These are phyloP conservation scores for Emmonsiellopsis sp. DNA, from an alignment of 2,329 filamentous ascomycete species.

Conservation along the genomic window DNA sequence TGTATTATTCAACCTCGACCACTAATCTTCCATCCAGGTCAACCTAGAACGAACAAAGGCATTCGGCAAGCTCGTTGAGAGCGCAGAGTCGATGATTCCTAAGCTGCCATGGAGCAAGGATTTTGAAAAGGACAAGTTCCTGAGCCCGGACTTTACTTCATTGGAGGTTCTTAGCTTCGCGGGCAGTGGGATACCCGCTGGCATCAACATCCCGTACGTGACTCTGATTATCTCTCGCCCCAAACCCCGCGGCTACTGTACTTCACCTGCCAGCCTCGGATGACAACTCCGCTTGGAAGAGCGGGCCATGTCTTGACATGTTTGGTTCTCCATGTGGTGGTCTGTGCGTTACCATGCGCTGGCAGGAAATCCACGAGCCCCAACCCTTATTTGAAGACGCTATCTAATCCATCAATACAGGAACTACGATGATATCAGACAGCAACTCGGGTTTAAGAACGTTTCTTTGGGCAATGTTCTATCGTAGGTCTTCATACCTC, in stretches of 20 bases:
- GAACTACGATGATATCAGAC: slow-evolving; percentile 51
- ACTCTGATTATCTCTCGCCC: too few relatives aligned
- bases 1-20: slow-evolving; percentile 18
- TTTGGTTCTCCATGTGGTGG: too few relatives aligned
- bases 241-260: too few relatives aligned
- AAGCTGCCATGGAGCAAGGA: slow-evolving; percentile 78
- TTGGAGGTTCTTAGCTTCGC: slow-evolving; percentile 82
- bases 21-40: slow-evolving; percentile 44
- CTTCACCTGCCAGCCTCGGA: too few relatives aligned
- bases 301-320: too few relatives aligned
- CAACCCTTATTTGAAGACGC: too few relatives aligned
- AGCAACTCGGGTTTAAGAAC: slow-evolving; percentile 58
- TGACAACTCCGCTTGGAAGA: too few relatives aligned
- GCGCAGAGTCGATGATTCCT: slow-evolving; percentile 74
- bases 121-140: slow-evolving; percentile 94
- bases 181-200: slow-evolving; percentile 52
- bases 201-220: slow-evolving; percentile 41
- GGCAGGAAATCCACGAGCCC: too few relatives aligned
- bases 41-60: slow-evolving; percentile 85
- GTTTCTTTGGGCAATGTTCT: slow-evolving; percentile 85
- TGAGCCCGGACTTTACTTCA: slow-evolving; percentile 91
- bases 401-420: too few relatives aligned
- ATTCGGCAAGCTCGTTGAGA: slow-evolving; percentile 74
- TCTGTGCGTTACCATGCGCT: too few relatives aligned
- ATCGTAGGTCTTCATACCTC: neutral